phyloP scores from a whole-genome alignment of 2,329 filamentous ascomycete genomes.

The Mycogone perniciosa region DNA sequence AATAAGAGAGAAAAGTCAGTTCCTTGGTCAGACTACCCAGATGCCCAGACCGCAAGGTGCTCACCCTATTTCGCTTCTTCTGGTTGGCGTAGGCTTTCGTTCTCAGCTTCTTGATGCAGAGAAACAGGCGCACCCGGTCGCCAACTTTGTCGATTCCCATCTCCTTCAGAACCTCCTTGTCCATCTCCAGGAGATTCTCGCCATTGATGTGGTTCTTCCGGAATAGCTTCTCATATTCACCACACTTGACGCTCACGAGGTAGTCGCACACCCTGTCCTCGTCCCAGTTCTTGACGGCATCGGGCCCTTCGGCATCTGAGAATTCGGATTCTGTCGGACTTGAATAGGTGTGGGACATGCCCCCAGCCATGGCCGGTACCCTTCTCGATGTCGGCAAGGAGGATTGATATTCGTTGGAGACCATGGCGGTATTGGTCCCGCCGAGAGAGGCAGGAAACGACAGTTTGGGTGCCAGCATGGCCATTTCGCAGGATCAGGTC shows the following conservation, averaged over 20 bases:
- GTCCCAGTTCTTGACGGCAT: slow-evolving; percentile 79
- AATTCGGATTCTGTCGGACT: slow-evolving; percentile 93
- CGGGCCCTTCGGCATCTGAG: slow-evolving; percentile 71
- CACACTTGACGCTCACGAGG: slow-evolving; percentile 83
- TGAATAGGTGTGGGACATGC: slow-evolving; percentile 53
- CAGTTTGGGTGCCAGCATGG: slow-evolving; percentile 72
- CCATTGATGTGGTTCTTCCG: slow-evolving; percentile 93
- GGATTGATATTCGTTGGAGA: slow-evolving; percentile 40
- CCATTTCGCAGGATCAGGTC: slow-evolving; percentile 38
- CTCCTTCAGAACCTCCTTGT: slow-evolving; percentile 92
- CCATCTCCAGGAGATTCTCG: slow-evolving; percentile 92
- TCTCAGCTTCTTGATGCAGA: slow-evolving; percentile 76
- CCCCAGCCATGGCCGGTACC: slow-evolving; percentile 42
- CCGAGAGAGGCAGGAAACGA: slow-evolving; percentile 54
- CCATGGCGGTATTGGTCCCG: slow-evolving; percentile 38
- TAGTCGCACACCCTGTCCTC: slow-evolving; percentile 90
- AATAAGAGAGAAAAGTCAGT: not conserved
- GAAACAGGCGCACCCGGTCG: slow-evolving; percentile 84
- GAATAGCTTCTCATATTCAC: slow-evolving; percentile 88
- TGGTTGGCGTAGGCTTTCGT: slow-evolving; percentile 70
- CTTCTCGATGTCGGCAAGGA: slow-evolving; percentile 47
- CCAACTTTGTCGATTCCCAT: slow-evolving; percentile 98
- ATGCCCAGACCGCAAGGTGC: slow-evolving; percentile 17
- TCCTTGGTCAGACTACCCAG: not conserved
- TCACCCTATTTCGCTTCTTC: slow-evolving; percentile 80